Percentiles rank a stretch among this genome's conserved stretches.
These are phyloP conservation scores for Pyrus pyrifolia DNA, from an alignment of 306 rosid species.

Conservation along the genomic window DNA sequence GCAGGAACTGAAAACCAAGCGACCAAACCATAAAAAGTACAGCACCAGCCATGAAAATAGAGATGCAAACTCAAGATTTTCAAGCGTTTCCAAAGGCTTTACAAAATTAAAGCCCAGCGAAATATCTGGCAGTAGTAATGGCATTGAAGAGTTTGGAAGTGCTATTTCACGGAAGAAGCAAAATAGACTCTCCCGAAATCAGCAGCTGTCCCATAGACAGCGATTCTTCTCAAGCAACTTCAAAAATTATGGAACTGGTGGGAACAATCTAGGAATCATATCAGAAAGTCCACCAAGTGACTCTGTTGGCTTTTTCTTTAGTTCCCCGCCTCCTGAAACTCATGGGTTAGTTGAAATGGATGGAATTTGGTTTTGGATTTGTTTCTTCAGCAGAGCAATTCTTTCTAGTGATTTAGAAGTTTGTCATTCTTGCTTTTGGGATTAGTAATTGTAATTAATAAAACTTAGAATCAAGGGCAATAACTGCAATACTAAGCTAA, in stretches of 20 bases:
- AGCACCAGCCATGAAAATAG: conserved; percentile 38
- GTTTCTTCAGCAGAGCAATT: not conserved
- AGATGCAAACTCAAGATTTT: conserved; percentile 52
- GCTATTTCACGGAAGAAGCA: conserved; percentile 63
- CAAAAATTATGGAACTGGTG: conserved; percentile 68
- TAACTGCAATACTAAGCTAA: conserved; percentile 4
- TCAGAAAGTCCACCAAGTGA: conserved; percentile 94
- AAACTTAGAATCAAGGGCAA: conserved; percentile 2
- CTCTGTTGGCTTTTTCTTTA: conserved; percentile 93
- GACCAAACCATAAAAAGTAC: conserved; percentile 61
- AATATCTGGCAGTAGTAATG: conserved; percentile 27
- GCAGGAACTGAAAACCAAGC: conserved; percentile 72
- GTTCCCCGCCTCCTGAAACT: conserved; percentile 90
- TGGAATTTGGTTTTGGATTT: conserved; percentile 9
- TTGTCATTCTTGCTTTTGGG: not conserved
- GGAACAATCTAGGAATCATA: conserved; percentile 59
- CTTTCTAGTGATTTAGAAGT: not conserved
- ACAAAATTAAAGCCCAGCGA: conserved; percentile 54
- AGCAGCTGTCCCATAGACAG: conserved; percentile 61
- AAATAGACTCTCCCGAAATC: conserved; percentile 46
- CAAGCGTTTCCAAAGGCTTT: conserved; percentile 40
- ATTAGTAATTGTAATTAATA: not conserved
- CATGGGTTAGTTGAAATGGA: conserved; percentile 61
- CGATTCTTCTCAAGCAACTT: conserved; percentile 78
- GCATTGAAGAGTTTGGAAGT: conserved; percentile 55